Conservation (phyloP, 2,329 filamentous ascomycete species). For the Fonsecaea monophora region DNA sequence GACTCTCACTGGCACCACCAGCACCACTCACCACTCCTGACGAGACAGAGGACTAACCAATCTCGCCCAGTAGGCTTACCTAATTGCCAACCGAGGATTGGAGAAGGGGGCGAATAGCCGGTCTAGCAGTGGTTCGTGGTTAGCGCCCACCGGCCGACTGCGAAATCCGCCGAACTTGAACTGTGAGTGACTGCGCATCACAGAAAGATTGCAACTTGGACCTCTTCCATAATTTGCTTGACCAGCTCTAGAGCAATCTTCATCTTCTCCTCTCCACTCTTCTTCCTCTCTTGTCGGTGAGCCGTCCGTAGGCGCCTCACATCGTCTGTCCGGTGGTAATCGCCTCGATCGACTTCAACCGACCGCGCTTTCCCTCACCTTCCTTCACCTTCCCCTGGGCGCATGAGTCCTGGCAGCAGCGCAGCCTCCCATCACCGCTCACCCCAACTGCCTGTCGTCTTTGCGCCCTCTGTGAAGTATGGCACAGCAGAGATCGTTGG, state of each 20-base stretch:
- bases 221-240: background rate
- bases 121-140: constrained; percentile 2
- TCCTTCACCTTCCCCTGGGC: constrained; percentile 22
- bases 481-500: constrained; percentile 14
- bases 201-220: constrained; percentile 7
- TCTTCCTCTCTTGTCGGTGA: background rate
- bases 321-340: background rate
- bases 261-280: constrained; percentile 4
- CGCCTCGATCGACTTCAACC: background rate
- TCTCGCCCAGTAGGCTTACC: background rate
- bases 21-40: background rate
- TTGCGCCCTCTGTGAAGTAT: constrained; percentile 14
- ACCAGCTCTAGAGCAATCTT: constrained; percentile 1
- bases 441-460: background rate
- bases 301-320: background rate
- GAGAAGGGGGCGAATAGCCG: constrained; percentile 6
- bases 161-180: constrained; percentile 23
- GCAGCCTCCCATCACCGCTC: constrained; percentile 1
- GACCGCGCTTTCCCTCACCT: constrained; percentile 7
- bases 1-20: background rate
- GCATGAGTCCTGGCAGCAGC: constrained; percentile 5
- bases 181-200: constrained; percentile 11
- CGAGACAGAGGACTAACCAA: background rate
- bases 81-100: background rate
- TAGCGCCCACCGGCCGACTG: constrained; percentile 12